These are phyloP conservation scores for Leccinum fallax DNA, from an alignment of 1,284 basidiomycete genomes.

Conservation along the genomic window DNA sequence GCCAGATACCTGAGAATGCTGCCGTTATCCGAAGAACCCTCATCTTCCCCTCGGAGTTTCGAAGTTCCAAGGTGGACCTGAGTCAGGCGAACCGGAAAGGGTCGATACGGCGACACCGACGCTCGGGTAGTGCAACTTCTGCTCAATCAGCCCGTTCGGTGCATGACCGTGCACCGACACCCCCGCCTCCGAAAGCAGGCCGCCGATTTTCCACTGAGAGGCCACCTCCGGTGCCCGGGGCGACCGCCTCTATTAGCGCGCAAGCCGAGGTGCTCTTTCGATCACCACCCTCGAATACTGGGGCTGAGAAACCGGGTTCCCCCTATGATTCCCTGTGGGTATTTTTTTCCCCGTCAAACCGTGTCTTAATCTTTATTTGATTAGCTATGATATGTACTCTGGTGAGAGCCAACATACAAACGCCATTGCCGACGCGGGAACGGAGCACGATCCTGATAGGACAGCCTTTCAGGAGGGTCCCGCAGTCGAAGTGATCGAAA, in stretches of 20 bases:
- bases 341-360: slow-evolving; percentile 13
- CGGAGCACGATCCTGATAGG: slow-evolving; percentile 25
- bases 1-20: slow-evolving; percentile 41
- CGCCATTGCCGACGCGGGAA: slow-evolving; percentile 28
- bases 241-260: slow-evolving; percentile 53
- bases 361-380: slow-evolving; percentile 24
- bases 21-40: slow-evolving; percentile 74
- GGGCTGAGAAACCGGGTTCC: slow-evolving; percentile 63
- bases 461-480: slow-evolving; percentile 52
- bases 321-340: slow-evolving; percentile 77
- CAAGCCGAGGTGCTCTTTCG: slow-evolving; percentile 49
- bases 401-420: slow-evolving; percentile 50
- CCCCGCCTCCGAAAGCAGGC: slow-evolving; percentile 66
- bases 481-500: slow-evolving; percentile 75
- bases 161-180: slow-evolving; percentile 80
- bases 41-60: slow-evolving; percentile 69
- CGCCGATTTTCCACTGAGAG: slow-evolving; percentile 65
- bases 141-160: slow-evolving; percentile 61
- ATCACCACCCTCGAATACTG: slow-evolving; percentile 42
- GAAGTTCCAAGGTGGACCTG: slow-evolving; percentile 54
- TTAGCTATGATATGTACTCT: slow-evolving; percentile 79
- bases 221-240: slow-evolving; percentile 71
- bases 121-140: slow-evolving; percentile 58
- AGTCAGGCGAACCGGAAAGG: slow-evolving; percentile 56
- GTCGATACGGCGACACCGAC: slow-evolving; percentile 50